Conservation (phyloP, 2,329 filamentous ascomycete genomes). For the Colletotrichum chlorophyti region DNA sequence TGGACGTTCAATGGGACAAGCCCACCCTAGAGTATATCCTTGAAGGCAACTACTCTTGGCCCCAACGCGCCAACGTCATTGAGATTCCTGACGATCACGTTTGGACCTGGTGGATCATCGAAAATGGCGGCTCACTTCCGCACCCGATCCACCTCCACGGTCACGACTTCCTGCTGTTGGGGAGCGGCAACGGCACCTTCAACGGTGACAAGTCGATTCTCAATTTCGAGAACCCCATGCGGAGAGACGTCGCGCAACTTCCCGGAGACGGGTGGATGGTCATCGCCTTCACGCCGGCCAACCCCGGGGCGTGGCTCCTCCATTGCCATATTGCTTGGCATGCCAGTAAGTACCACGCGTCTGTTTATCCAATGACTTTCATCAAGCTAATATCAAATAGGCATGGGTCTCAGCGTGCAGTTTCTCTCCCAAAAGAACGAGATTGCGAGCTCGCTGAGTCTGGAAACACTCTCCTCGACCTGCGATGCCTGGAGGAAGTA, state of each 20-base stretch:
- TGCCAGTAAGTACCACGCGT: too few relatives aligned
- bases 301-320: conserved; percentile 55
- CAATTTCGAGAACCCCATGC: conserved; percentile 48
- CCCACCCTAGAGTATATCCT: conserved; percentile 41
- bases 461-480: conserved; percentile 25
- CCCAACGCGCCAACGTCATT: conserved; percentile 30
- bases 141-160: conserved; percentile 60
- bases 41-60: conserved; percentile 30
- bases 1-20: conserved; percentile 46
- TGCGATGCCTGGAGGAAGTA: conserved; percentile 31
- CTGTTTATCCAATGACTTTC: too few relatives aligned
- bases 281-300: conserved; percentile 55
- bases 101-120: conserved; percentile 42
- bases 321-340: conserved; percentile 60
- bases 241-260: conserved; percentile 54
- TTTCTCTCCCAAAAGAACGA: conserved; percentile 49
- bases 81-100: conserved; percentile 28
- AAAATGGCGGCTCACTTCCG: conserved; percentile 37
- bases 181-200: conserved; percentile 30
- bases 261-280: conserved; percentile 51
- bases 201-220: conserved; percentile 28
- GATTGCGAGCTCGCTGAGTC: conserved; percentile 22
- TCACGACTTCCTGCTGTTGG: conserved; percentile 43
- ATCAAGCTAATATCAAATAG: too few relatives aligned
- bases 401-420: conserved; percentile 56